These are phyloP conservation scores for Litchi chinensis DNA, from an alignment of 345 rosid species.

Conservation along the genomic window DNA sequence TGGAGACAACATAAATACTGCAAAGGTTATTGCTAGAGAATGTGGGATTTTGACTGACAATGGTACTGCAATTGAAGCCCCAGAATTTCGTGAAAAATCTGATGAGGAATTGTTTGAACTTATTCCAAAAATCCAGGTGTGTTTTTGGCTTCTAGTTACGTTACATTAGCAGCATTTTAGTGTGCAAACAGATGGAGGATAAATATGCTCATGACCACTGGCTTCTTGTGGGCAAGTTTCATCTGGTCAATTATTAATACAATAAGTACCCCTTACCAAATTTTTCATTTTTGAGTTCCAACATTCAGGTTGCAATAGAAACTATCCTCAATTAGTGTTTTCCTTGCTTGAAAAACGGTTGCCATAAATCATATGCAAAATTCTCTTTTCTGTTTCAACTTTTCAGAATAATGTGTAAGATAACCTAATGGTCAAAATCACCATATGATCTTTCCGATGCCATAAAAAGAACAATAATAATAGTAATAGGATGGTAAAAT, in stretches of 20 bases:
- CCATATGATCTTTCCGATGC: neutral
- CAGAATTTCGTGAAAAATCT: slow-evolving; percentile 52
- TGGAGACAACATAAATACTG: slow-evolving; percentile 85
- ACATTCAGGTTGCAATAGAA: neutral
- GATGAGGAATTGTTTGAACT: slow-evolving; percentile 58
- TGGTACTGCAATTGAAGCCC: slow-evolving; percentile 66
- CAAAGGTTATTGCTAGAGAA: slow-evolving; percentile 89
- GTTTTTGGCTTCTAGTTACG: neutral
- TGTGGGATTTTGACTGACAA: slow-evolving; percentile 75
- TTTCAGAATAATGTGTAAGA: too few species aligned
- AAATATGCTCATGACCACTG: neutral
- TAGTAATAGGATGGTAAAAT: too few species aligned
- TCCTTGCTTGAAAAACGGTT: too few species aligned
- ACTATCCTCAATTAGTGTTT: too few species aligned
- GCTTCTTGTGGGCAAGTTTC: neutral
- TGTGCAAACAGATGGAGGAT: neutral
- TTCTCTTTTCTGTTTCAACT: neutral
- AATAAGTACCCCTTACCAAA: neutral
- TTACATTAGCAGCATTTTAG: neutral
- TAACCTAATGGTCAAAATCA: too few species aligned
- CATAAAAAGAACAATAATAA: neutral
- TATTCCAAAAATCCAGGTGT: slow-evolving; percentile 89
- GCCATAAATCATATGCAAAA: neutral
- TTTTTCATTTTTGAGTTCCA: neutral
- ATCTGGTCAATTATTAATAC: neutral